These are phyloP conservation scores for Populus alba DNA, from an alignment of 345 rosid species.

Conservation along the genomic window DNA sequence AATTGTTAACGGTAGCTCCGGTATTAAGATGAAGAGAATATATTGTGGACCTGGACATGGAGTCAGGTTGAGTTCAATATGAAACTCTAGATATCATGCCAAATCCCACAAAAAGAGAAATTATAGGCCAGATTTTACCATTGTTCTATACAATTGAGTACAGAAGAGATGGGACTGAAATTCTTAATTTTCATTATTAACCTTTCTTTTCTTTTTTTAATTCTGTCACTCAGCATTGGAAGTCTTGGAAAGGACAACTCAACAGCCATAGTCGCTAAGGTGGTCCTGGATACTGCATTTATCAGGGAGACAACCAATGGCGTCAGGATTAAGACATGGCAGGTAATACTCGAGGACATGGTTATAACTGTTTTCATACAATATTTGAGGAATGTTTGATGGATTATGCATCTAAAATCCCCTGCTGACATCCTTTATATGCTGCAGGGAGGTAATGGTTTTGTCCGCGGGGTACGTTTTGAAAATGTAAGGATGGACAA, in stretches of 20 bases:
- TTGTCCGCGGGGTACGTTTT: conserved; percentile 75
- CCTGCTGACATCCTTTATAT: background rate
- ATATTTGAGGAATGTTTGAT: background rate
- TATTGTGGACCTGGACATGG: conserved; percentile 99
- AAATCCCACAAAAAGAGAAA: background rate
- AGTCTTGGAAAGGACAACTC: conserved; percentile 91
- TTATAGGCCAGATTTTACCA: background rate
- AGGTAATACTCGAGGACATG: conserved; percentile 45
- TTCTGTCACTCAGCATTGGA: conserved; percentile 57
- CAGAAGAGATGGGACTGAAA: background rate
- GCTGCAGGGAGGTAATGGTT: conserved; percentile 84
- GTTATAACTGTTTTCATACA: background rate
- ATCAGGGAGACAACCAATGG: conserved; percentile 80
- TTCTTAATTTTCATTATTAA: background rate
- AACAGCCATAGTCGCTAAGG: conserved; percentile 65
- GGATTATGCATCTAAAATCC: background rate
- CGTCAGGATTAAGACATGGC: conserved; percentile 96
- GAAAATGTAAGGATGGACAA: conserved; percentile 80
- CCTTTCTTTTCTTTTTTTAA: background rate
- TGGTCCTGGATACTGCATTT: conserved; percentile 82
- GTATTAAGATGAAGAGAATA: conserved; percentile 77
- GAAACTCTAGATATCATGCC: background rate
- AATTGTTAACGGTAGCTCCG: conserved; percentile 75
- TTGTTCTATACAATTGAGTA: background rate
- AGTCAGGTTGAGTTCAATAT: conserved; percentile 50